Percentiles rank a stretch among this genome's conserved stretches.
Evolutionary conservation across 148 eudicot genomes (phyloP).

Genomic region (Diospyros kaki): DNA sequence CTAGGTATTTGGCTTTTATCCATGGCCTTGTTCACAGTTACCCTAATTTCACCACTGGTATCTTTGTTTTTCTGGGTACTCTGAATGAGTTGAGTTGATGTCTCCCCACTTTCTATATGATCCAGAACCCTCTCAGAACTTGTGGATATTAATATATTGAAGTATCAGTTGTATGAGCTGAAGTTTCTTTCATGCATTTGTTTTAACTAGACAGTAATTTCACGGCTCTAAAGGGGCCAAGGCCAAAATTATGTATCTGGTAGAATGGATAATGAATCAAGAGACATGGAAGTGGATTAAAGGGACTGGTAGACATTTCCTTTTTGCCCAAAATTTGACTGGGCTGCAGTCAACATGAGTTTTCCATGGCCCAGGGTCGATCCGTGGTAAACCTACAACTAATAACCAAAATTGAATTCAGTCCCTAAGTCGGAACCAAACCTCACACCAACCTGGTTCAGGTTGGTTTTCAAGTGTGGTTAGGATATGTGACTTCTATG

Average conservation of each 20-base stretch:
- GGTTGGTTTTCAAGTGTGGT: no score
- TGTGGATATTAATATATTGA: background rate
- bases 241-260: background rate
- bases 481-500: no score
- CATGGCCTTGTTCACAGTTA: no score
- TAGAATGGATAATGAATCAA: background rate
- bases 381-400: background rate
- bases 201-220: background rate
- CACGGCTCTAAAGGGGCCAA: no score
- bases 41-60: no score
- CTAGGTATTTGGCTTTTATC: no score
- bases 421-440: no score
- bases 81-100: no score
- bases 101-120: background rate
- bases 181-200: background rate
- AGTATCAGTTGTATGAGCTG: background rate
- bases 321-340: background rate
- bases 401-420: no score
- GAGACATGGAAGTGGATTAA: background rate
- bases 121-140: background rate
- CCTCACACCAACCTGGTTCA: no score
- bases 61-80: no score
- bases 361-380: background rate
- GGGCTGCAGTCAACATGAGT: background rate
- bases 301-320: background rate